phyloP scores from a whole-genome alignment of 345 rosid species.

The Syzygium grande region DNA sequence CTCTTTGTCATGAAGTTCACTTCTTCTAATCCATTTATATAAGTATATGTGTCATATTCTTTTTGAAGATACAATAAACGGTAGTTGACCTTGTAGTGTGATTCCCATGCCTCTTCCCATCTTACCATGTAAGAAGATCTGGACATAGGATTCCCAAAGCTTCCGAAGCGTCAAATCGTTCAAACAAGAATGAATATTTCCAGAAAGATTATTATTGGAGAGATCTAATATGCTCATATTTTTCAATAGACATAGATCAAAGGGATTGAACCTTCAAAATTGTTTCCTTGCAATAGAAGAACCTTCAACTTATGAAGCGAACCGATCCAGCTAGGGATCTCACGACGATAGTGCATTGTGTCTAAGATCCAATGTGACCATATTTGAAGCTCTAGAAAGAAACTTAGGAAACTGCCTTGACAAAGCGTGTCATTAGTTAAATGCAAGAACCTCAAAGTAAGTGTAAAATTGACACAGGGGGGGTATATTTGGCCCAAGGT shows the following conservation, averaged over 20 bases:
- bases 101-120: no score
- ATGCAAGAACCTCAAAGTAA: neutral
- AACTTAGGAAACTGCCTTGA: neutral
- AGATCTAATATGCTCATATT: no score
- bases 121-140: no score
- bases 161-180: no score
- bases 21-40: no score
- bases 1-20: neutral
- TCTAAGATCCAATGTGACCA: slow-evolving; percentile 1
- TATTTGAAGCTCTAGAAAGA: neutral
- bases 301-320: neutral
- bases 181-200: no score
- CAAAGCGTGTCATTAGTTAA: neutral
- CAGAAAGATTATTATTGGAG: no score
- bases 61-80: no score
- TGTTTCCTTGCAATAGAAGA: neutral
- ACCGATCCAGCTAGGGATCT: neutral
- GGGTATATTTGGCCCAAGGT: neutral
- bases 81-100: no score
- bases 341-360: neutral
- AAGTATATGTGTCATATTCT: no score
- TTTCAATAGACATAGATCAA: no score
- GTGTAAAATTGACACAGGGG: neutral
- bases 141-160: no score
- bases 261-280: neutral